phyloP scores from a whole-genome alignment of 352 stramenopile genomes.

The Globisporangium polare region DNA sequence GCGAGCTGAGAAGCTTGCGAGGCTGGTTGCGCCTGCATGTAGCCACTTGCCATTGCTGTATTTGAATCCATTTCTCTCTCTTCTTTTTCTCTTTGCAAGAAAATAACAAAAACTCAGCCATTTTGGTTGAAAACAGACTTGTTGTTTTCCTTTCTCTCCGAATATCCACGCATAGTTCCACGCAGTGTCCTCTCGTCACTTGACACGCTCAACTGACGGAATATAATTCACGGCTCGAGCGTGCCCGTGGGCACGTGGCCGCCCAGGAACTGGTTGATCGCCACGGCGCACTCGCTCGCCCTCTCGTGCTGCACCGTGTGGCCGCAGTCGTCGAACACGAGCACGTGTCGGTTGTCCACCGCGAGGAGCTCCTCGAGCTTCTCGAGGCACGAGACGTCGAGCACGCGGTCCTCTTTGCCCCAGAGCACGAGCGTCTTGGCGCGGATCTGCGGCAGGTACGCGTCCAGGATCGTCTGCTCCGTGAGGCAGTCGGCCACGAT shows the following conservation, averaged over 20 bases:
- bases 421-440: constrained; percentile 62
- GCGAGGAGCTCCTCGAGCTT: constrained; percentile 47
- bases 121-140: not conserved
- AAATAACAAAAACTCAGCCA: constrained; percentile 3
- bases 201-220: too few relatives aligned
- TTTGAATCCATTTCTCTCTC: not conserved
- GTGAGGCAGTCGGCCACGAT: constrained; percentile 49
- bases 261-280: constrained; percentile 59
- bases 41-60: constrained; percentile 1
- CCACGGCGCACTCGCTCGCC: constrained; percentile 41
- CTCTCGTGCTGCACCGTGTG: constrained; percentile 73
- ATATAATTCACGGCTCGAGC: not conserved
- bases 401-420: constrained; percentile 63
- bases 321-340: constrained; percentile 60
- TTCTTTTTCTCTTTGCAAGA: not conserved
- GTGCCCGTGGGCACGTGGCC: constrained; percentile 11
- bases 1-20: not conserved
- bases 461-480: constrained; percentile 54
- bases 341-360: constrained; percentile 28
- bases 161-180: too few relatives aligned
- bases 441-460: constrained; percentile 50
- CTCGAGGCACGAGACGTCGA: constrained; percentile 65
- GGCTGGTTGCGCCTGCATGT: not conserved
- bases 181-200: too few relatives aligned
- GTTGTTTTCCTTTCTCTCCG: not conserved